Evolutionary conservation across 306 rosid genomes (phyloP).

Genomic region (Albizia julibrissin): DNA sequence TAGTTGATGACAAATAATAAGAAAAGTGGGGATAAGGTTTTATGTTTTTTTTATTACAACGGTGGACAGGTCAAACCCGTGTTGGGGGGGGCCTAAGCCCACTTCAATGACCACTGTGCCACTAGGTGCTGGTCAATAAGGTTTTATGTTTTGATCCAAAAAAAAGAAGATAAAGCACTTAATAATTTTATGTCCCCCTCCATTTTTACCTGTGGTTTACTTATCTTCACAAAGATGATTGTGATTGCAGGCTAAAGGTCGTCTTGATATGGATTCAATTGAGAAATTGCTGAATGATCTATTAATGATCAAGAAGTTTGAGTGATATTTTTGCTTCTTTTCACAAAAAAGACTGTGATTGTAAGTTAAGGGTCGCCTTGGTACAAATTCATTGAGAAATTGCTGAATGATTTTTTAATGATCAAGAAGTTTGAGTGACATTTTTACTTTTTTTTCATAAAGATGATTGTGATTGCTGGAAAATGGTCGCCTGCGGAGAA

Average conservation of each 20-base stretch:
- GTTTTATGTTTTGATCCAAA: neutral
- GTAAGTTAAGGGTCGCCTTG: slow-evolving; percentile 4
- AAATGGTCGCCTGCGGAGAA: too few species aligned
- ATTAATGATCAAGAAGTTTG: slow-evolving; percentile 35
- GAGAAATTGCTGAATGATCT: slow-evolving; percentile 38
- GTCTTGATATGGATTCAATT: slow-evolving; percentile 26
- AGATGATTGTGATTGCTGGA: too few species aligned
- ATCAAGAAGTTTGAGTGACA: too few species aligned
- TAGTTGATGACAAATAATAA: neutral
- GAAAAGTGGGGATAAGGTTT: neutral
- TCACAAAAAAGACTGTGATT: neutral
- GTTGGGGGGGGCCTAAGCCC: too few species aligned
- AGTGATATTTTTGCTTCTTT: too few species aligned
- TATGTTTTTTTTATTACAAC: too few species aligned
- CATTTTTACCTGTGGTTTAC: neutral
- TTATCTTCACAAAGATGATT: neutral
- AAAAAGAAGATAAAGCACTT: neutral
- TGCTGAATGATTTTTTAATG: slow-evolving; percentile 26
- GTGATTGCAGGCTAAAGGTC: slow-evolving; percentile 7
- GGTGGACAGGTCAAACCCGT: too few species aligned
- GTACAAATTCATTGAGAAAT: slow-evolving; percentile 32
- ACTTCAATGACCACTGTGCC: too few species aligned
- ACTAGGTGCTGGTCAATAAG: too few species aligned
- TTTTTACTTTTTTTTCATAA: too few species aligned
- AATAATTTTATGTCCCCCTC: too few species aligned